Evolutionary conservation across 2,329 filamentous ascomycete genomes (phyloP), one percentile per base, ranked within the genome.

Genomic region (Ophiostoma sp.): DNA sequence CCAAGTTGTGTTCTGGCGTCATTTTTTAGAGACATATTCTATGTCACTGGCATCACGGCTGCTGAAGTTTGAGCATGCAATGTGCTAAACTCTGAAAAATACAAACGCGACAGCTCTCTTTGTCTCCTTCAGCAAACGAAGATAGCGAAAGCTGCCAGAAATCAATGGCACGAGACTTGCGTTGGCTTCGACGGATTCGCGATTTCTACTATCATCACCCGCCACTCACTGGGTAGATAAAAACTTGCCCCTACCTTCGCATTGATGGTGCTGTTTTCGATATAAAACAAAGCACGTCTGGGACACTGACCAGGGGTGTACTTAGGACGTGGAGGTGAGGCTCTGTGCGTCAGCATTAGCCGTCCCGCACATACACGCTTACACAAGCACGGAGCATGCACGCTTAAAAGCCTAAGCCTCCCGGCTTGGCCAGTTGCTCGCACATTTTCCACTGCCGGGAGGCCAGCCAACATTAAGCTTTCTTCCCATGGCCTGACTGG

Each of bases 241-340:
- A 47, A 47, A 14, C 45, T 36, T 2, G 5, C 8, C 18, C 27
- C 7, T 27, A 27, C 27, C 27, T 18, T 27, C 68, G 70, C 70
- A 71, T 71, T 71, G 66, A 69, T 49, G 66, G 62, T 55, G 36
- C 18, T 68, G 52, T 67, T 67, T 70, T 66, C 63, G 62, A 71
- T 68, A 38, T 67, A 70, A 71, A 71, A 71, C 70, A 69, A 60
- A 40, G 47, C 41, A 64, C 52, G 70, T 71, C 66, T 71, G 68
- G 65, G 58, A 69, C 7, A 9, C 45, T 38, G 36, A 49, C 64
- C 40, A 49, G 64, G 68, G 68, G 66, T 42, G 1, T 9, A 7
- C 36, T 55, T 55, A 11, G n/a, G 14, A 44, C 18, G 41, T 42
- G 60, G 60, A 63, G 27, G 7, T 38, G 64, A 65, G 65, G 67